phyloP scores from a whole-genome alignment of 257 asterid genomes.

The Gynochthodes officinalis region DNA sequence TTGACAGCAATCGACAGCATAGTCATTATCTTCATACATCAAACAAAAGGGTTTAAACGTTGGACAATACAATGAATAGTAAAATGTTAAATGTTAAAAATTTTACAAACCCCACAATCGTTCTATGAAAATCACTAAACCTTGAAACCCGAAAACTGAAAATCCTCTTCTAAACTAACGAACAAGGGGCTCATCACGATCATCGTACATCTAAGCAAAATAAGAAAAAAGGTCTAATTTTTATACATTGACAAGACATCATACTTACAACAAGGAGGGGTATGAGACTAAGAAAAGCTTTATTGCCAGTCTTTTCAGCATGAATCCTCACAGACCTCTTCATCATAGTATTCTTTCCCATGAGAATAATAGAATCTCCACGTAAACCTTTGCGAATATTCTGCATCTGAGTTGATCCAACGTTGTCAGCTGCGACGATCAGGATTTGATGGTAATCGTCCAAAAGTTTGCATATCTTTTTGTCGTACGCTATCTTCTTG shows the following conservation, averaged over 20 bases:
- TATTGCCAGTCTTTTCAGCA: conserved; percentile 9
- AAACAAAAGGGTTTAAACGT: too few relatives aligned
- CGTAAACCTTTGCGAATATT: conserved; percentile 14
- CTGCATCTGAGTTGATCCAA: conserved; percentile 20
- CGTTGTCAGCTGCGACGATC: conserved; percentile 18
- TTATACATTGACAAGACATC: neutral
- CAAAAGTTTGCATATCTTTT: conserved; percentile 10
- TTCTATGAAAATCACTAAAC: neutral
- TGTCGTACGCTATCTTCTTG: conserved; percentile 4
- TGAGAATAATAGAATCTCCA: conserved; percentile 8
- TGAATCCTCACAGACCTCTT: conserved; percentile 13
- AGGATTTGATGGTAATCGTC: conserved; percentile 17
- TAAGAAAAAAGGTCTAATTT: neutral
- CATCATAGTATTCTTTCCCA: conserved; percentile 22
- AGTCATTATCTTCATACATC: neutral
- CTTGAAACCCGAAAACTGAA: neutral
- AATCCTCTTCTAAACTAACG: neutral
- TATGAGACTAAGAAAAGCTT: conserved; percentile 5
- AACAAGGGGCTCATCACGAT: neutral
- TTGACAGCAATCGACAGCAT: neutral
- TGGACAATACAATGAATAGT: neutral
- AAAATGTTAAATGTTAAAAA: neutral
- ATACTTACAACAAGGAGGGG: conserved; percentile 21
- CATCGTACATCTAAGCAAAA: neutral
- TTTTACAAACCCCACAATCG: neutral